Base-by-base conservation (phyloP, 164 flowering plant species). In the Piper betle region DNA sequence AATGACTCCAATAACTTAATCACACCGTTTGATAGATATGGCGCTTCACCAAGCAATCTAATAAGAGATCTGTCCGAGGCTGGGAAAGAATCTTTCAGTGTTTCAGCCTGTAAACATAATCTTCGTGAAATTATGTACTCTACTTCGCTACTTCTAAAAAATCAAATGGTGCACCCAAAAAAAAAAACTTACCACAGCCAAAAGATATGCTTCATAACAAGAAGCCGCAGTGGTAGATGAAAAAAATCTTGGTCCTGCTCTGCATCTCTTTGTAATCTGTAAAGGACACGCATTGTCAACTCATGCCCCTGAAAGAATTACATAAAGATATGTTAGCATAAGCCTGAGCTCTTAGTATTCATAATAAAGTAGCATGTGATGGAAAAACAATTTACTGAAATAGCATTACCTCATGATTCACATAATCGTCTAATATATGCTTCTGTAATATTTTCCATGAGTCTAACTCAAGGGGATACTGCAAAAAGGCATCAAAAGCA, bases 281-380 rank as follows among this genome's bases (percentile, higher is more conserved):
- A 91, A 70, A 94, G 99, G 73, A 91, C 88, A 63, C 81, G 91
- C 78, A 91, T 73, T 59, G 97, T 91, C 82, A 94, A 85, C 85
- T 94, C 99, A 53, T 91, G 97, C 59, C 99, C 99, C 99, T 94
- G 87, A 72, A 73, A 65, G 73, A 56, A 81, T 71, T 67, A 69
- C 74, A 59, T 59, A 66, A 58, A 40, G 58, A 39, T 68, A 61
- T 66, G 66, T 39, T 25, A 59, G 5, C 12, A 39, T 12, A 52
- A 40, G 18, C 40, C 15, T 5, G 3, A 42, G 46, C 46, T 42
- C 46, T 42, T 42, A 42, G 46, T 6, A 42, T 42, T 42, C 46
- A 42, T 10, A 25, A 25, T 25, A 42, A 0, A 42, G 46, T 42
- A 42, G 46, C 46, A 6, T 42, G 46, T 42, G 11, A 42, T 2